Evolutionary conservation across 345 rosid genomes (phyloP), one percentile per base, ranked within the genome.

Genomic region (Reutealis trisperma): DNA sequence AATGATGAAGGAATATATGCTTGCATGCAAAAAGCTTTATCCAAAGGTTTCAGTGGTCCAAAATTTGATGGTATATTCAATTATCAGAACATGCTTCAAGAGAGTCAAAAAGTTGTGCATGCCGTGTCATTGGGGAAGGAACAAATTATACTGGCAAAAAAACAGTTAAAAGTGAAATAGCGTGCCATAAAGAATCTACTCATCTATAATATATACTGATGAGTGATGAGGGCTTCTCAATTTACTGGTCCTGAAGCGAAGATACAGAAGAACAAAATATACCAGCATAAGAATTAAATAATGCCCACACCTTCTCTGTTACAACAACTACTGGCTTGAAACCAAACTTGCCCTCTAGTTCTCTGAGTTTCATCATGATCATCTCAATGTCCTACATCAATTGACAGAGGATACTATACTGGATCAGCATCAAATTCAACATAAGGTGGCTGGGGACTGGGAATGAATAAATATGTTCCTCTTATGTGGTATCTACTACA

Each of bases 241-340:
- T 37, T 25, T 47, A 42, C 11, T 14, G 66, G 24, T 51, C 1
- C 47, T 19, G 44, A 75, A 54, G 54, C 2, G 45, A 67, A 24
- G 15, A 54, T 52, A 70, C 14, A 1, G 55, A 70, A 58, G 60
- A 24, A 19, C 2, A 55, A 30, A 41, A 14, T 18, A 10, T 49
- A 67, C 63, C 57, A 57, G n/a, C 25, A 71, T 42, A 32, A 37
- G 74, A 71, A 74, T 37, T 32, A 45, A 13, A 24, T 60, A 55
- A 52, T 37, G 37, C 42, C 61, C 85, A 81, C 69, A 91, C 97
- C 91, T 94, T 92, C 85, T 92, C 97, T 1, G 97, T 92, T 32
- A 89, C 77, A 71, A 90, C 85, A 73, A 88, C 83, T 44, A 89
- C 79, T 62, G 96, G 98, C 82, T 77, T 85, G 65, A 73, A 77